Evolutionary conservation across 208 protist genomes (phyloP), one percentile per base, ranked within the genome.

Genomic region (Herpetomonas tarakana): DNA sequence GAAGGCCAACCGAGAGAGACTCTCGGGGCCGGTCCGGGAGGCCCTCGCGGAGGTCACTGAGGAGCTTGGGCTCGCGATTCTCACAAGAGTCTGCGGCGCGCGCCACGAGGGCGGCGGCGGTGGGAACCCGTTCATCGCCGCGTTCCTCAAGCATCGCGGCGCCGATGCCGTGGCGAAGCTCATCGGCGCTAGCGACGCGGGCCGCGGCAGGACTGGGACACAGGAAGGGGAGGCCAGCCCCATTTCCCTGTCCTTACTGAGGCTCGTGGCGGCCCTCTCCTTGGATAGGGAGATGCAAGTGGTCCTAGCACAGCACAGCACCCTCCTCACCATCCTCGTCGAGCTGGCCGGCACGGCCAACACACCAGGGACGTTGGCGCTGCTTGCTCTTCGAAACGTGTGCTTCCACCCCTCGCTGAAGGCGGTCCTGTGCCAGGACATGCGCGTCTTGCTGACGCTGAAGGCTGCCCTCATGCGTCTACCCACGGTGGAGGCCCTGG

Each of bases 381-480:
- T 92, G 29, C 68, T 94, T 12, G 63, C 60, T 0, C 46, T 94
- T 21, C 88, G 88, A 16, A 92, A 94, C 52, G 45, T 92, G 27
- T 91, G 83, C 67, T 94, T 91, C 65, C 58, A 73, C 30, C 51
- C 64, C 0, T 29, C 57, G 3, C 50, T 91, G 9, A 94, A 94
- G 68, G 62, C 74, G 39, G 39, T 74, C 19, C 38, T 94, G 16
- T 92, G 85, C 49, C 84, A 92, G 54, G 85, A 94, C 52, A 63
- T 52, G 29, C 85, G 88, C 6, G 62, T 94, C 59, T 55, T 94
- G 28, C 28, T 83, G 2, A 78, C 80, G 27, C 63, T 94, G n/a
- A 89, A 92, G 56, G 71, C 78, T 3, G 78, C 78, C 1, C 45
- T 77, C n/a, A 69, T 86, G 63, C 53, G 63, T n/a, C 54, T 76